Conservation (phyloP, 257 asterid species). For the Oldenlandia corymbosa region DNA sequence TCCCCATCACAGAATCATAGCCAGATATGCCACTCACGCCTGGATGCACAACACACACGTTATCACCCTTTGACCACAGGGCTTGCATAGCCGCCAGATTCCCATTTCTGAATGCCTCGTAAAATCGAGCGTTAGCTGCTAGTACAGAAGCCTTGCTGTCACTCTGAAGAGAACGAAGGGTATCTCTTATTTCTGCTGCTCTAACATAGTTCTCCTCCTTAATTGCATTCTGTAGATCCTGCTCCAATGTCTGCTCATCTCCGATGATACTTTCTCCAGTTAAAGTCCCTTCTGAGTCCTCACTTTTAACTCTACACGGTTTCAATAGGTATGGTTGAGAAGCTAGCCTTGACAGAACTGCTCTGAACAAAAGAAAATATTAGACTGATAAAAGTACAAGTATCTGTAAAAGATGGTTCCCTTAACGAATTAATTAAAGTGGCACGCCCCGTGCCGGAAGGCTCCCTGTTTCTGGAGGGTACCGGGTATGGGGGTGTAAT, state of each 20-base stretch:
- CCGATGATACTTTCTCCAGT: constrained; percentile 80
- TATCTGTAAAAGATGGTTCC: too few species aligned
- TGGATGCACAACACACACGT: constrained; percentile 87
- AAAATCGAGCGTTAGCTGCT: constrained; percentile 80
- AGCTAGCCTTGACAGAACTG: constrained; percentile 44
- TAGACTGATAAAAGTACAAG: constrained; percentile 13
- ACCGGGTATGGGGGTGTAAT: too few species aligned
- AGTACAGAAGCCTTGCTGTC: constrained; percentile 77
- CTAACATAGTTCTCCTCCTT: constrained; percentile 75
- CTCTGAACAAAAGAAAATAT: constrained; percentile 39
- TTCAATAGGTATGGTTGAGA: constrained; percentile 32
- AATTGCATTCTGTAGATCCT: constrained; percentile 65
- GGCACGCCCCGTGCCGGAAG: too few species aligned
- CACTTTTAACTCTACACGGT: constrained; percentile 56
- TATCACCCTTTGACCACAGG: constrained; percentile 78
- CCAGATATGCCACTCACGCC: constrained; percentile 98
- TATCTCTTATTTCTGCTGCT: constrained; percentile 90
- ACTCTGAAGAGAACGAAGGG: constrained; percentile 76
- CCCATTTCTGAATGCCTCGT: constrained; percentile 73
- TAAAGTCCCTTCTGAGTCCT: constrained; percentile 64
- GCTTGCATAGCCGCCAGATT: constrained; percentile 78
- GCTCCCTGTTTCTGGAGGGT: too few species aligned
- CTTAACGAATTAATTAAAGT: too few species aligned
- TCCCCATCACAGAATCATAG: constrained; percentile 90
- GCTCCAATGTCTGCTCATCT: constrained; percentile 64